Evolutionary conservation across 495 filamentous ascomycete genomes (phyloP), one percentile per base, ranked within the genome.

Genomic region (Penicillium desertorum): DNA sequence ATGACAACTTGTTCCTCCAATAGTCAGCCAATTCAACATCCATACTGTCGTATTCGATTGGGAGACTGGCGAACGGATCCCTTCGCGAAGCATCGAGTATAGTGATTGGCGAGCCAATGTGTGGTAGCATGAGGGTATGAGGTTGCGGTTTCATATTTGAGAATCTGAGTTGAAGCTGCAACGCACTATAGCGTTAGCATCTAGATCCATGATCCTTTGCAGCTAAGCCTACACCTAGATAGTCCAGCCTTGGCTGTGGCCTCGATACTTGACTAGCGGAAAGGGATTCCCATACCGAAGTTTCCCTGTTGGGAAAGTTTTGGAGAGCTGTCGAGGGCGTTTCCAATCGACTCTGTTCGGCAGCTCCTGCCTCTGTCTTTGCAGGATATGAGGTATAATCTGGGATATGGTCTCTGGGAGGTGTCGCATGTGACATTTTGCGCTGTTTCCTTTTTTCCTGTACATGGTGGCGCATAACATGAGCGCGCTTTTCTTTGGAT

Each of bases 381-480:
- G 54, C 25, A 20, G 56, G 63, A 68, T 62, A 72, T n/a, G 70
- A 58, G 5, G 54, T 44, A 17, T 59, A 64, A 12, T 57, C 62
- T 0, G 51, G 25, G 25, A 19, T 27, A 20, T 36, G 22, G 3
- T 64, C 64, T 20, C 63, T 57, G 30, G 51, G 62, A 27, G 14
- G n/a, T 29, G n/a, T 11, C 10, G 60, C 61, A 45, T 57, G 58
- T 1, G 65, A 66, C 44, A 61, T 49, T 57, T 71, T 73, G 45
- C 66, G 72, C 52, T 76, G 73, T 48, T 65, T 76, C 17, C 67
- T 62, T 59, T 77, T 79, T 56, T 76, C 69, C 55, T 77, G 75
- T 27, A 77, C 74, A 64, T 79, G 76, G 44, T 79, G 73, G n/a
- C 75, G 72, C 76, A 79, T 79, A 12, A 79, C 76, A 68, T 79